phyloP scores from a whole-genome alignment of 371 early-diverging fungal genomes.

The Haplosporangium sp. region DNA sequence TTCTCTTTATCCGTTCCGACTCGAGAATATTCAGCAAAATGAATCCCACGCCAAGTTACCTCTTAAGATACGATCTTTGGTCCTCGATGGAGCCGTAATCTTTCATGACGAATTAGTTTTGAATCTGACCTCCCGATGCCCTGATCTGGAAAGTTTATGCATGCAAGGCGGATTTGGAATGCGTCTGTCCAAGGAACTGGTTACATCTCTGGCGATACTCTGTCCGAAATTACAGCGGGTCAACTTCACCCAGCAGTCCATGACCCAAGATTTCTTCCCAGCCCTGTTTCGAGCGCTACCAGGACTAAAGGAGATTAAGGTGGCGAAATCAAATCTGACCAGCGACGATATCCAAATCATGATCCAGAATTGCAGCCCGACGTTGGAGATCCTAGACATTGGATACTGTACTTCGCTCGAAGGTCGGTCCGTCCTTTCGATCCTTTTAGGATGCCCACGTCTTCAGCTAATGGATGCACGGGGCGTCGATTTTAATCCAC shows the following conservation, averaged over 20 bases:
- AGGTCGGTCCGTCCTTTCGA: constrained; percentile 20
- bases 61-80: constrained; percentile 23
- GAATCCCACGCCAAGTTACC: background rate
- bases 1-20: constrained; percentile 30
- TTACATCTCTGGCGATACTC: constrained; percentile 3
- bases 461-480: constrained; percentile 22
- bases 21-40: constrained; percentile 19
- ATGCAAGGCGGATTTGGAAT: constrained; percentile 41
- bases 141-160: constrained; percentile 17
- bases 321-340: constrained; percentile 8
- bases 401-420: constrained; percentile 21
- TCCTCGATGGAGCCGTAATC: constrained; percentile 27
- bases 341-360: constrained; percentile 19
- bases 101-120: constrained; percentile 31
- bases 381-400: constrained; percentile 21
- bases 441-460: constrained; percentile 18
- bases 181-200: constrained; percentile 22
- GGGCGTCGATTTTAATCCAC: constrained; percentile 38
- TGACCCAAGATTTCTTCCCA: constrained; percentile 19
- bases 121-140: constrained; percentile 29
- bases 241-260: constrained; percentile 30
- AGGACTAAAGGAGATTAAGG: constrained; percentile 15
- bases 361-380: constrained; percentile 9
- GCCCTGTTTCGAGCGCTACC: constrained; percentile 19
- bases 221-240: constrained; percentile 14